phyloP scores from a whole-genome alignment of 164 flowering plant genomes.

The Buxus sempervirens region DNA sequence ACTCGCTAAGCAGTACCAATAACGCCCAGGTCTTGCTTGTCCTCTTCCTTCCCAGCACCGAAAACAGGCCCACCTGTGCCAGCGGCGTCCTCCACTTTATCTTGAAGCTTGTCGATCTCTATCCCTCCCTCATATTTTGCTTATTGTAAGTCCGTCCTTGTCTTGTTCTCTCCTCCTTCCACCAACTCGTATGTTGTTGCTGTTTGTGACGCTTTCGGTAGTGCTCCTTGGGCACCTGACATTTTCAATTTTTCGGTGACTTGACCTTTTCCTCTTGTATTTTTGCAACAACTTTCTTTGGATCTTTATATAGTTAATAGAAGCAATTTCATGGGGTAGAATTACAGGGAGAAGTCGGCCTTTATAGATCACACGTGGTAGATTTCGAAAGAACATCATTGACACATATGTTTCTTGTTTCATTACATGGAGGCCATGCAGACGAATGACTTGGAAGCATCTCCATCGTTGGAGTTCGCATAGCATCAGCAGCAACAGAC shows the following conservation, averaged over 20 bases:
- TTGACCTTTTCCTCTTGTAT: background rate
- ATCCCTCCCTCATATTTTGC: constrained; percentile 52
- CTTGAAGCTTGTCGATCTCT: constrained; percentile 55
- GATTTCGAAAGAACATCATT: too few relatives aligned
- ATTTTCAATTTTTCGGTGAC: constrained; percentile 13
- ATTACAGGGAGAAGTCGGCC: too few relatives aligned
- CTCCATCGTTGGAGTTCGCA: too few relatives aligned
- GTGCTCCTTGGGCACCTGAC: constrained; percentile 96
- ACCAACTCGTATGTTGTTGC: constrained; percentile 73
- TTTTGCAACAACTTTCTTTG: too few relatives aligned
- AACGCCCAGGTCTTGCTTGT: constrained; percentile 65
- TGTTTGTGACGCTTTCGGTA: constrained; percentile 53
- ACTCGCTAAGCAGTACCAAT: constrained; percentile 47
- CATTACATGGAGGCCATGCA: too few relatives aligned
- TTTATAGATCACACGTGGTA: too few relatives aligned
- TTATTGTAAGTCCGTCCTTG: constrained; percentile 35
- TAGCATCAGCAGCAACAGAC: too few relatives aligned
- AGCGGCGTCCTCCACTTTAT: constrained; percentile 64
- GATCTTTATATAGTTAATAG: too few relatives aligned
- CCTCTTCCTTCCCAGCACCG: constrained; percentile 44
- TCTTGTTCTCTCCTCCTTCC: constrained; percentile 47
- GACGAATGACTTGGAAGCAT: too few relatives aligned
- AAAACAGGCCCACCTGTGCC: constrained; percentile 80
- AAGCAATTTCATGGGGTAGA: too few relatives aligned
- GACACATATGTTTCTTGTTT: too few relatives aligned